Evolutionary conservation across 2,329 filamentous ascomycete species (phyloP), one percentile per base, ranked within the genome.

Genomic region (Fusarium praegraminearum): DNA sequence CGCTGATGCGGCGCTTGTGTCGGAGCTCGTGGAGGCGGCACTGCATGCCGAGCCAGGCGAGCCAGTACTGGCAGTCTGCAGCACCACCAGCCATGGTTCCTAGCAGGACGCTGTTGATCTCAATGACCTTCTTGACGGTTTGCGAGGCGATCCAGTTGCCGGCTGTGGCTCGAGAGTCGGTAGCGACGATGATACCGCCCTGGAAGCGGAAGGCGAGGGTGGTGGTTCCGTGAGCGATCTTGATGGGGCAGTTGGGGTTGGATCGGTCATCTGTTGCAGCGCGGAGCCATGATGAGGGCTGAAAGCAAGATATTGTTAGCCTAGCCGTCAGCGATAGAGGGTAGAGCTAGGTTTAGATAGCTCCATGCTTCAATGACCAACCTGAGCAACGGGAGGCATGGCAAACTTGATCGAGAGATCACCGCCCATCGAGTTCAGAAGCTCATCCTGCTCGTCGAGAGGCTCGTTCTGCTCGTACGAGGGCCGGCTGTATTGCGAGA

Each of bases 51-150:
- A 99, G 89, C 86, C 97, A 99, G 78, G 94, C 94, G 71, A 99
- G 92, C 96, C 96, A 99, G 88, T 98, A 98, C 89, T 98, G 96
- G 83, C 96, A 99, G 84, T 99, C 96, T 81, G 96, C 96, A 78
- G 96, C 96, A 83, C 96, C 96, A 82, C 96, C 96, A 69, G 96
- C 96, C 95, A 99, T 97, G 74, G 96, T 99, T 72, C 96, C 96
- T 77, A 99, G 84, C 82, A 99, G 87, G 82, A 91, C 92, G 82
- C 87, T 93, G 86, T 97, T 97, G 86, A 97, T 97, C 87, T 97
- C 94, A 79, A 99, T 98, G 75, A 99, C 96, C 88, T 99, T 99
- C 90, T 99, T 99, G 79, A 99, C 96, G 56, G 96, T 99, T 87
- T 99, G 96, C 83, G 93, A 97, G 73, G 96, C 96, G 83, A 99